Evolutionary conservation across 2,329 filamentous ascomycete species (phyloP).

Genomic region (Aspergillus pseudotamarii): DNA sequence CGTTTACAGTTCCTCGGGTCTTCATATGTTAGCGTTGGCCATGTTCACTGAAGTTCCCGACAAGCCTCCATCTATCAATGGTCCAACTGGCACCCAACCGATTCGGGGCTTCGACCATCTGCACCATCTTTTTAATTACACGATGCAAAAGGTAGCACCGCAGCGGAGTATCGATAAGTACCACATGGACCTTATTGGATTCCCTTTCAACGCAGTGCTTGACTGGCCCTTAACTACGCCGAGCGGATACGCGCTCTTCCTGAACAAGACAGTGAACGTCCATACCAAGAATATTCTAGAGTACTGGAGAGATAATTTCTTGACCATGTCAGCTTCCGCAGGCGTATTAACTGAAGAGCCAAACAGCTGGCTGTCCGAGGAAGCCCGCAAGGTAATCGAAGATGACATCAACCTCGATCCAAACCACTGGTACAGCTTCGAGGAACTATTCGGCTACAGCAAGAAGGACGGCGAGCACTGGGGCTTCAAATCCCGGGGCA

Average conservation of each 20-base stretch:
- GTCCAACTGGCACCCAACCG: background rate
- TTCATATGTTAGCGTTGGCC: background rate
- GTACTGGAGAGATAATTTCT: background rate
- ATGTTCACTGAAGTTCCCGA: background rate
- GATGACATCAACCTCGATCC: background rate
- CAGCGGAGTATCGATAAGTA: constrained; percentile 27
- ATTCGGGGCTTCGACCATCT: background rate
- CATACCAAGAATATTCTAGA: background rate
- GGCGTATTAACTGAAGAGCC: background rate
- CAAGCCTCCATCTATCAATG: background rate
- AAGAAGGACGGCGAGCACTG: background rate
- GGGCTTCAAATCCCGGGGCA: constrained; percentile 4
- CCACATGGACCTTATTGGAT: background rate
- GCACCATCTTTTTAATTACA: background rate
- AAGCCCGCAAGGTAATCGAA: background rate
- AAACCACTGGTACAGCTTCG: background rate
- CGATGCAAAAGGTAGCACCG: constrained; percentile 28
- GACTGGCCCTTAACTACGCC: background rate
- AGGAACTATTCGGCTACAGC: background rate
- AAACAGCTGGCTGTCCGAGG: background rate
- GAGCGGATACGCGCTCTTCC: background rate
- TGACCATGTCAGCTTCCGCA: background rate
- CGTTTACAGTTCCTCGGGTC: background rate
- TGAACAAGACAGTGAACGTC: background rate
- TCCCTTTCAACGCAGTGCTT: background rate